Base-by-base conservation (phyloP, 2,329 filamentous ascomycete genomes). In the Aulographum hederae region DNA sequence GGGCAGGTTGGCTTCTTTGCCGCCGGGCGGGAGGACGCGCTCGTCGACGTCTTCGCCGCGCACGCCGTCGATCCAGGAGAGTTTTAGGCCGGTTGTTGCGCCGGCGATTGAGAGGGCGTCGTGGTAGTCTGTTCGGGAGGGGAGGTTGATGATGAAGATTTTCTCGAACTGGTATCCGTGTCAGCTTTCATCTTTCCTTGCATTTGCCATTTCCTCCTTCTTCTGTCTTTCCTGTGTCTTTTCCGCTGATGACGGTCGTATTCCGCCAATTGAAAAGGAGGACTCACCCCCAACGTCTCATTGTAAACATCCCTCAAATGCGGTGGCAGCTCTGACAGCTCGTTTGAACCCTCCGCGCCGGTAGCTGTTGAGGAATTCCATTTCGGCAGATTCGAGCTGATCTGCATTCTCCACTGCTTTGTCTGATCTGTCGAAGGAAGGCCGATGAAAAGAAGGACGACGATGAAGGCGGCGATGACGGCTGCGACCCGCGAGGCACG, bases 71-170 rank as follows among this genome's bases (percentile, higher is more conserved):
- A 63, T 39, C 41, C 53, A 63, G 5, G 63, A 52, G 0, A 63
- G 40, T 3, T 53, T 45, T 38, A 65, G 53, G 0, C 52, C 54
- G 0, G 53, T 54, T 20, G 62, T 34, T 1, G 54, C 46, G 25
- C 56, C 51, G 4, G 54, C 50, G 6, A 67, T 43, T 1, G 53
- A 45, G 13, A 67, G 45, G 3, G 54, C 56, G 49, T 67, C 63
- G 31, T 58, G 53, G 38, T 63, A 62, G 41, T 67, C 62, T 3
- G 53, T 57, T 20, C 63, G 51, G 26, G 57, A 51, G 4, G 59
- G 56, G 6, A 67, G 46, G 4, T 57, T 54, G 28, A 67, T 49
- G 16, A 58, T 55, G 33, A 61, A 60, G 18, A 64, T 46, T 29
- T 57, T 55, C 32, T 61, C 46, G 37, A 62, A 61, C 46, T 47